phyloP scores from a whole-genome alignment of 2,329 filamentous ascomycete species.

The Penicillium sp. region DNA sequence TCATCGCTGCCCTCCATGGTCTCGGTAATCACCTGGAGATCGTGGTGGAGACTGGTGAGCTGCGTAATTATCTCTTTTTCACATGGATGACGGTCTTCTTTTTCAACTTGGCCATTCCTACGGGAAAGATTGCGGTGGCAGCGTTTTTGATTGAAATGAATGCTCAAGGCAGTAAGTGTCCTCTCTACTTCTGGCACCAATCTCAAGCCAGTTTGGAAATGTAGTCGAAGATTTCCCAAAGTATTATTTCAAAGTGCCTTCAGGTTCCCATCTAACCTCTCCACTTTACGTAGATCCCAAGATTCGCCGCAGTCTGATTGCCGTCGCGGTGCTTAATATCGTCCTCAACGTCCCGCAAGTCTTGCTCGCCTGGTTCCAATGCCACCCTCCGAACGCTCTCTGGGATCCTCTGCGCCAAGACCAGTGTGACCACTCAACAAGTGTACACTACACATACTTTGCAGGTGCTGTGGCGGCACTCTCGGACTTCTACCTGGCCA shows the following conservation, averaged over 20 bases:
- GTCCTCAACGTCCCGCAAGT: slow-evolving; percentile 23
- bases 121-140: slow-evolving; percentile 23
- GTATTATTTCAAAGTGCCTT: not conserved
- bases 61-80: slow-evolving; percentile 22
- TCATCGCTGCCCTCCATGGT: slow-evolving; percentile 20
- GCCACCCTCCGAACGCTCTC: slow-evolving; percentile 17
- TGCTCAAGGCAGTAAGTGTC: slow-evolving; percentile 20
- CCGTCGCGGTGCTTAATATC: slow-evolving; percentile 21
- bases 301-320: slow-evolving; percentile 23
- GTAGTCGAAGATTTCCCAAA: not conserved
- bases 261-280: not conserved
- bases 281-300: slow-evolving; percentile 16
- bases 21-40: slow-evolving; percentile 20
- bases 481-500: slow-evolving; percentile 24
- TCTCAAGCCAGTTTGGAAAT: not conserved
- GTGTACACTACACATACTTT: slow-evolving; percentile 25
- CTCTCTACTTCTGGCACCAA: not conserved
- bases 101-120: slow-evolving; percentile 25
- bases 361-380: slow-evolving; percentile 23
- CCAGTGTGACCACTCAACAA: slow-evolving; percentile 19
- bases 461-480: slow-evolving; percentile 21
- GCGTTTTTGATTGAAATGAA: slow-evolving; percentile 26
- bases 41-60: slow-evolving; percentile 14
- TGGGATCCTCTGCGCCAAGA: slow-evolving; percentile 21
- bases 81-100: slow-evolving; percentile 27